Conservation (phyloP, 2,329 filamentous ascomycete genomes). For the Fusarium bulbicola region DNA sequence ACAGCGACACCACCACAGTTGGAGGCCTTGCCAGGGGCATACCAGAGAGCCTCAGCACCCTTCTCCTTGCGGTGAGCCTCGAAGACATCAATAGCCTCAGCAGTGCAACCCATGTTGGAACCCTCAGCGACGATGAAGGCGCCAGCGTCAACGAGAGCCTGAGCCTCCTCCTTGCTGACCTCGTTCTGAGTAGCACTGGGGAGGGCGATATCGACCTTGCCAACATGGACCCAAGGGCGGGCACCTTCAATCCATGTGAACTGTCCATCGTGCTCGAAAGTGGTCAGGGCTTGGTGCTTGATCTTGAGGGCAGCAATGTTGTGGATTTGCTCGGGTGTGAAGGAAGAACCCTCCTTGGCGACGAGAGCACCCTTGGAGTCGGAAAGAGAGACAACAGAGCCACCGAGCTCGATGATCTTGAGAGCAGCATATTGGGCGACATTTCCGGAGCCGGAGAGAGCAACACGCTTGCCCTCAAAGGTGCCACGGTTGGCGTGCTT, state of each 20-base stretch:
- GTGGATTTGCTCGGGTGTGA: conserved; percentile 82
- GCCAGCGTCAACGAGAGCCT: conserved; percentile 79
- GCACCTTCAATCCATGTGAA: conserved; percentile 90
- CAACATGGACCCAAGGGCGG: conserved; percentile 91
- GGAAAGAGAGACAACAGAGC: conserved; percentile 89
- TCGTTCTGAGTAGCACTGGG: conserved; percentile 98
- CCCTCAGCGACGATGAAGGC: conserved; percentile 92
- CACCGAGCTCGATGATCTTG: conserved; percentile 96
- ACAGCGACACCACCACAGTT: conserved; percentile 98
- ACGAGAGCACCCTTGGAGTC: conserved; percentile 90
- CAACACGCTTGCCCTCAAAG: conserved; percentile 91
- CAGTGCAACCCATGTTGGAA: conserved; percentile 98
- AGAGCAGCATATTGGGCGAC: conserved; percentile 97
- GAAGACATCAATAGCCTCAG: conserved; percentile 93
- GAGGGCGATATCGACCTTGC: conserved; percentile 88
- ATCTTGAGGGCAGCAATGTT: conserved; percentile 88
- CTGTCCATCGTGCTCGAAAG: conserved; percentile 71
- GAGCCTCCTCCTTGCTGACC: conserved; percentile 89
- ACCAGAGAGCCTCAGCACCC: conserved; percentile 82
- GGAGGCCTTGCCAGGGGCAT: conserved; percentile 95
- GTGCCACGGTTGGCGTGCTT: conserved; percentile 85
- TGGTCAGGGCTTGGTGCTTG: conserved; percentile 81
- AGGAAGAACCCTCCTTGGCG: conserved; percentile 73
- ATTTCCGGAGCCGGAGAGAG: conserved; percentile 96
- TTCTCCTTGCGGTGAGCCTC: conserved; percentile 79